These are phyloP conservation scores for Cryptococcus sp. DNA, from an alignment of 1,284 basidiomycete species.

Conservation along the genomic window DNA sequence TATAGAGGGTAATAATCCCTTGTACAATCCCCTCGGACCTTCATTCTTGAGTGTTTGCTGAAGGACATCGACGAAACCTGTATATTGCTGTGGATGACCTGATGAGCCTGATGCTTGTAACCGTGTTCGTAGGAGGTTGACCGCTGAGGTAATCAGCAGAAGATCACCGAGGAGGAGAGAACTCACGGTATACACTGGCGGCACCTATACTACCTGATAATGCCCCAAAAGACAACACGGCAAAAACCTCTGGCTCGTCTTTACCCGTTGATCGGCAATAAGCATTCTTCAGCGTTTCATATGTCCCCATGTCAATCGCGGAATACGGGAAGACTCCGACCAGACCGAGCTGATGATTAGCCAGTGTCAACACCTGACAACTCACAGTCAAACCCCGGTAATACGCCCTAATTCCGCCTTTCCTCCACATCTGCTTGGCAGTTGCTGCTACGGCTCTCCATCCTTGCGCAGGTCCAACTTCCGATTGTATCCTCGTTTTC, in stretches of 20 bases:
- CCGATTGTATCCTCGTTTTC: constrained; percentile 92
- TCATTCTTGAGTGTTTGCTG: constrained; percentile 76
- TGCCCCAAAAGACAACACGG: constrained; percentile 78
- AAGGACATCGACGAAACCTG: constrained; percentile 80
- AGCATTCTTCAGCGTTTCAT: constrained; percentile 80
- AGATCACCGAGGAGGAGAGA: neutral
- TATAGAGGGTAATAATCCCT: constrained; percentile 81
- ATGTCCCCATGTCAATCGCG: constrained; percentile 93
- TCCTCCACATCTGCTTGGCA: constrained; percentile 60
- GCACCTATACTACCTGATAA: constrained; percentile 88
- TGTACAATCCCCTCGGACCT: constrained; percentile 92
- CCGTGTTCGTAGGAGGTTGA: constrained; percentile 90
- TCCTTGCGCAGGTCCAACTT: constrained; percentile 57
- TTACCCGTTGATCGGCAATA: constrained; percentile 73
- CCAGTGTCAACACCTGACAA: constrained; percentile 11
- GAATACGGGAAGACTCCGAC: constrained; percentile 83
- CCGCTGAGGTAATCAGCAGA: constrained; percentile 42
- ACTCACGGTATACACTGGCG: constrained; percentile 72
- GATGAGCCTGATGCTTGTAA: constrained; percentile 92
- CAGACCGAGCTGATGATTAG: constrained; percentile 64
- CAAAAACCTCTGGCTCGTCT: constrained; percentile 77
- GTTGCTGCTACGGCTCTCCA: constrained; percentile 60
- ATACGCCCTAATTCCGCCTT: constrained; percentile 79
- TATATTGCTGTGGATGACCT: constrained; percentile 84
- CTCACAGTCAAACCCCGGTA: constrained; percentile 86